These are phyloP conservation scores for Keithomyces neogunnii DNA, from an alignment of 2,329 filamentous ascomycete species.

Conservation along the genomic window DNA sequence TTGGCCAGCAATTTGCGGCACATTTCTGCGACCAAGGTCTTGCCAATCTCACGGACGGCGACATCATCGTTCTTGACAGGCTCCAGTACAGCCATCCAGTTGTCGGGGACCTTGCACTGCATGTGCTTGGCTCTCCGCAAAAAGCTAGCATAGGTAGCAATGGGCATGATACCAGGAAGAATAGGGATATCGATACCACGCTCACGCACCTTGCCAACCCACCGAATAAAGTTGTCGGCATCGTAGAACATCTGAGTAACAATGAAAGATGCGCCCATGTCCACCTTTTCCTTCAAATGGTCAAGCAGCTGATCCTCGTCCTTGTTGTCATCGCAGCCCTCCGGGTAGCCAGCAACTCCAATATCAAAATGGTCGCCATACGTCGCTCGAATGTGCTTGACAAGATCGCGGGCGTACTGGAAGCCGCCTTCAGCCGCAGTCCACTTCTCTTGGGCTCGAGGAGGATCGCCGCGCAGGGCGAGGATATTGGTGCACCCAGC, in stretches of 20 bases:
- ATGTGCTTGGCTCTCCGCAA: conserved; percentile 85
- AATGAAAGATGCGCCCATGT: conserved; percentile 86
- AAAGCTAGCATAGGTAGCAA: conserved; percentile 92
- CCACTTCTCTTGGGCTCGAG: conserved; percentile 90
- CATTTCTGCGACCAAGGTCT: conserved; percentile 78
- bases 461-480: conserved; percentile 86
- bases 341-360: conserved; percentile 92
- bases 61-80: conserved; percentile 96
- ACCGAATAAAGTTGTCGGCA: conserved; percentile 85
- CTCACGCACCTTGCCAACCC: conserved; percentile 79
- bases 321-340: conserved; percentile 89
- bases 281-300: conserved; percentile 94
- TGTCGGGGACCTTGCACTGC: conserved; percentile 70
- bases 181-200: conserved; percentile 79
- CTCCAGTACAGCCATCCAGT: conserved; percentile 76
- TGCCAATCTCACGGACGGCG: conserved; percentile 83
- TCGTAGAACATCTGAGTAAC: conserved; percentile 99
- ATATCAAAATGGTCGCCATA: conserved; percentile 82
- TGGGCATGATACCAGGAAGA: conserved; percentile 77
- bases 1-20: conserved; percentile 76
- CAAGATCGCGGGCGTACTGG: conserved; percentile 85
- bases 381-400: conserved; percentile 68
- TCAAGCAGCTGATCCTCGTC: conserved; percentile 78
- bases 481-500: conserved; percentile 96
- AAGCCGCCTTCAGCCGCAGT: conserved; percentile 80